phyloP scores from a whole-genome alignment of 1,284 basidiomycete genomes.

The Microbotryum silenes-acaulis region DNA sequence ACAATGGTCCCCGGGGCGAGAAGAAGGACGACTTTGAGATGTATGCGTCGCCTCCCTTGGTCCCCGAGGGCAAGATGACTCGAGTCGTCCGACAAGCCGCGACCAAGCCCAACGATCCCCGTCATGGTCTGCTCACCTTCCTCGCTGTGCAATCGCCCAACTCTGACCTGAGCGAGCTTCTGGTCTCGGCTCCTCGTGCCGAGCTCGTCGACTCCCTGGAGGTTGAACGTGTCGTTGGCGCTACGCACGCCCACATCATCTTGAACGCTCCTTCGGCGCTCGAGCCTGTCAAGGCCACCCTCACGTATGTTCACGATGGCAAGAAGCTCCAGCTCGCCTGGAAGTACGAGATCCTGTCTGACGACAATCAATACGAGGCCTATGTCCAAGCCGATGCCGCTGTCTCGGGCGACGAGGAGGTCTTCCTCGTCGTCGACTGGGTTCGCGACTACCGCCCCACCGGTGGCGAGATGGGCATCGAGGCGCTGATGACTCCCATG shows the following conservation, averaged over 20 bases:
- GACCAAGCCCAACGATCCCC: constrained; percentile 16
- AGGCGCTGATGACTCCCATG: constrained; percentile 25
- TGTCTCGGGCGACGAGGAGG: constrained; percentile 20
- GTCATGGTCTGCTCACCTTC: constrained; percentile 27
- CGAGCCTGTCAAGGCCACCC: constrained; percentile 24
- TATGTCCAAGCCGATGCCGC: constrained; percentile 31
- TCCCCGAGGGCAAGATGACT: not conserved
- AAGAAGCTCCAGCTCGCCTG: constrained; percentile 30
- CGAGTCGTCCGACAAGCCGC: not conserved
- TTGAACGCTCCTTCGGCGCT: constrained; percentile 15
- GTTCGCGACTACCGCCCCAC: constrained; percentile 36
- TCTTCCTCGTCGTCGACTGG: constrained; percentile 35
- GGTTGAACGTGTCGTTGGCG: constrained; percentile 3
- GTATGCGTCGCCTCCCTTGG: constrained; percentile 7
- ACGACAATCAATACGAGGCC: constrained; percentile 36
- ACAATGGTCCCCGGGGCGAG: constrained; percentile 9
- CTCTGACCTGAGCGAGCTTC: constrained; percentile 3
- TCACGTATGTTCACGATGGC: constrained; percentile 28
- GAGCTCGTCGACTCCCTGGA: constrained; percentile 9
- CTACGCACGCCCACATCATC: constrained; percentile 25
- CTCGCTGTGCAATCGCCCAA: constrained; percentile 16
- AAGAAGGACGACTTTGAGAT: constrained; percentile 4
- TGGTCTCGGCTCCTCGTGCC: constrained; percentile 13
- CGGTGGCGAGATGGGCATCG: constrained; percentile 37
- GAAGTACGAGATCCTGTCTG: constrained; percentile 32